Evolutionary conservation across 768 basidiomycete species (phyloP).

Genomic region (Clitopilus passeckerianus): DNA sequence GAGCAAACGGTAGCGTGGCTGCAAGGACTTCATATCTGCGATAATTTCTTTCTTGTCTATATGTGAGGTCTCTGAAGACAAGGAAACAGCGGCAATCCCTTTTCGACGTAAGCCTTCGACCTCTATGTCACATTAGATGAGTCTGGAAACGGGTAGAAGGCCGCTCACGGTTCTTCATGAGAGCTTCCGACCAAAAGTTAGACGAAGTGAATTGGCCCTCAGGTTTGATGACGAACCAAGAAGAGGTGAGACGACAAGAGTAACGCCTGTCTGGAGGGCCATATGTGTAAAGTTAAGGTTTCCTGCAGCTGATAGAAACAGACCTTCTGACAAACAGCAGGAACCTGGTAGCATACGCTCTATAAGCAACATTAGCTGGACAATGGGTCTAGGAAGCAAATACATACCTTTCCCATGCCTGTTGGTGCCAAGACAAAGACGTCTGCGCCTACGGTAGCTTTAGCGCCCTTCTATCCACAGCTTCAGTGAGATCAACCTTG

Average conservation of each 20-base stretch:
- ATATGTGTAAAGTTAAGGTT: neutral
- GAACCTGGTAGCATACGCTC: conserved; percentile 86
- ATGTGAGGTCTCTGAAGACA: conserved; percentile 60
- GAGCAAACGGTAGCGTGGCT: conserved; percentile 56
- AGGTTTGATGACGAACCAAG: conserved; percentile 41
- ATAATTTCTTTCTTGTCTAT: conserved; percentile 59
- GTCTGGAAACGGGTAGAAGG: neutral
- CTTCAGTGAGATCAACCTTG: conserved; percentile 33
- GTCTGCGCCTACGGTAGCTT: conserved; percentile 46
- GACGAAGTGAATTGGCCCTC: neutral
- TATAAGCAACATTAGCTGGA: conserved; percentile 18
- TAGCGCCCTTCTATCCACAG: neutral
- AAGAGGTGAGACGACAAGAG: conserved; percentile 74
- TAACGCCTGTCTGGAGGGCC: conserved; percentile 51
- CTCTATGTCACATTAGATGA: conserved; percentile 35
- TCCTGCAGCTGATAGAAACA: neutral
- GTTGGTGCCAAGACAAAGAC: conserved; percentile 82
- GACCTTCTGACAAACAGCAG: conserved; percentile 64
- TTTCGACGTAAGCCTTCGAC: conserved; percentile 53
- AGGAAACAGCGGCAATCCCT: conserved; percentile 51
- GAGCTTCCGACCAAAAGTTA: conserved; percentile 35
- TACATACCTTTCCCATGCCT: conserved; percentile 77
- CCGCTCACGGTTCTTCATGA: conserved; percentile 76
- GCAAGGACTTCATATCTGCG: conserved; percentile 53
- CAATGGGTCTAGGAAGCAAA: neutral